A percentile compares a stretch with the other conserved stretches of the same genome.
phyloP scores from a whole-genome alignment of 345 rosid genomes.

The Populus nigra region DNA sequence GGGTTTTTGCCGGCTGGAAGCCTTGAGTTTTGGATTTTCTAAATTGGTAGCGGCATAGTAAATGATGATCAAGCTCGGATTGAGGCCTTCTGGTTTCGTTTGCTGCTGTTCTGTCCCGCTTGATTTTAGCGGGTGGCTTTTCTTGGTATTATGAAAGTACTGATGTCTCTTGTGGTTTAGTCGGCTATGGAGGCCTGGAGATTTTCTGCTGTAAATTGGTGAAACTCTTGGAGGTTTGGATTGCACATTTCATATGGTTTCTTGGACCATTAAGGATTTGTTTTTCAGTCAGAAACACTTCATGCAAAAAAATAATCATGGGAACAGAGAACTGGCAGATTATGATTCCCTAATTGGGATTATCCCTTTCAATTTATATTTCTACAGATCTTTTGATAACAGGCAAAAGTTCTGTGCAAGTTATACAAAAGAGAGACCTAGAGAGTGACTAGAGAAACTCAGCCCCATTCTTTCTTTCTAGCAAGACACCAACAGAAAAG shows the following conservation, averaged over 20 bases:
- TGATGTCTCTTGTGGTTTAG: not conserved
- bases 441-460: not conserved
- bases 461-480: not conserved
- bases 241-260: not conserved
- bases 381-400: slow-evolving; percentile 1
- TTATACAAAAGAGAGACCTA: slow-evolving; percentile 1
- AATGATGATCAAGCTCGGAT: too few relatives aligned
- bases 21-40: too few relatives aligned
- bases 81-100: too few relatives aligned
- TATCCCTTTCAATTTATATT: not conserved
- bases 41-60: too few relatives aligned
- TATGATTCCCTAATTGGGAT: not conserved
- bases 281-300: not conserved
- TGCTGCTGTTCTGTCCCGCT: not conserved
- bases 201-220: not conserved
- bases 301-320: not conserved
- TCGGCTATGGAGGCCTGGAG: not conserved
- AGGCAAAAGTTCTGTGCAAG: slow-evolving; percentile 7
- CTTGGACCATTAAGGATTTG: not conserved
- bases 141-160: not conserved
- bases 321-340: not conserved
- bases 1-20: too few relatives aligned
- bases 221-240: not conserved
- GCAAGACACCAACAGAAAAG: not conserved
- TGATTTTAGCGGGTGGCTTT: not conserved